Evolutionary conservation across 306 rosid genomes (phyloP), one percentile per base, ranked within the genome.

Genomic region (Cotoneaster glaucophyllus): DNA sequence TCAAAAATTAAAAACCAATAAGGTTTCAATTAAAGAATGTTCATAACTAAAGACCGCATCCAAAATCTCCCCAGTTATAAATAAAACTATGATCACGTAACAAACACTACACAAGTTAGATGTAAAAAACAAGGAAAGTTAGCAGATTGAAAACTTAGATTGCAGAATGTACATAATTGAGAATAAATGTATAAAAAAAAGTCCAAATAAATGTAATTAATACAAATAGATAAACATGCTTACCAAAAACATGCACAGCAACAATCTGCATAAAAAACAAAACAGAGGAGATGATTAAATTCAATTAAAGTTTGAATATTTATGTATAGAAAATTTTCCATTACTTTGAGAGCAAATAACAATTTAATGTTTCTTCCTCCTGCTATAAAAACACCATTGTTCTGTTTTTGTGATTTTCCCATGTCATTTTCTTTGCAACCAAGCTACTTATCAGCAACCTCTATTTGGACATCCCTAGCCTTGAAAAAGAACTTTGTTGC

Each of bases 201-300:
- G 37, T 3, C 8, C 1, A 12, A 25, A 66, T 11, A 19, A 66
- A 11, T 66, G 28, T 18, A 11, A 11, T 1, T 13, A 43, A 67
- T 41, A 12, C 43, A 29, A 14, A 15, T 15, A 32, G 26, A 76
- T n/a, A 63, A 17, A 37, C 22, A 26, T 43, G 32, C 87, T 84
- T 80, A 87, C 94, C 94, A 89, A 77, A 85, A 87, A 54, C 84
- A n/a, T 24, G 91, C 84, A 64, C 84, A 77, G 78, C 91, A 89
- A 65, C 85, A 89, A 82, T 77, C 94, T 89, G 90, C 82, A 79
- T 11, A 81, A 68, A 4, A 41, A 50, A 28, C 39, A 74, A 26
- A 37, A 70, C 68, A 75, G 11, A 11, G 21, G n/a, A 62, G 32
- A 53, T 9, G 13, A 11, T 22, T 22, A 58, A 29, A 63, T 4